Percentiles rank a stretch among this genome's conserved stretches.
Conservation (phyloP, 140 eudicot species). For the Anethum foeniculum region DNA sequence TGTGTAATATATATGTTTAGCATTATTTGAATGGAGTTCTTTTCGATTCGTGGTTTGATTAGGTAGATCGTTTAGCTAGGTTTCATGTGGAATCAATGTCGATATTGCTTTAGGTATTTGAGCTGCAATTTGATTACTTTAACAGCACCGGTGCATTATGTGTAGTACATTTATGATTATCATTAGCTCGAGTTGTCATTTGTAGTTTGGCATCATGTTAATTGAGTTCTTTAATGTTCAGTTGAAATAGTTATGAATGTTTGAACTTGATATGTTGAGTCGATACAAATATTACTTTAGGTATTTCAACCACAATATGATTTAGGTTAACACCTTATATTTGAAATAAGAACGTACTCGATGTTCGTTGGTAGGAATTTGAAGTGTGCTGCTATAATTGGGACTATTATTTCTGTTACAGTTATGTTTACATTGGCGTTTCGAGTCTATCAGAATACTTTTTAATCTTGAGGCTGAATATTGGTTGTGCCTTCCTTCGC, state of each 20-base stretch:
- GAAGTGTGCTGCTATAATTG: neutral
- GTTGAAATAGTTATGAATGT: neutral
- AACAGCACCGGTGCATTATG: neutral
- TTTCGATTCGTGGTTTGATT: neutral
- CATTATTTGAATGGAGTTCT: neutral
- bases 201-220: neutral
- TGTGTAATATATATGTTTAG: neutral
- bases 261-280: neutral
- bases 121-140: neutral
- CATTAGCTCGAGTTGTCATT: neutral
- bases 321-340: neutral
- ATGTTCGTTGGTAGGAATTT: neutral
- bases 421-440: neutral
- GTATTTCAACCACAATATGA: neutral
- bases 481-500: neutral
- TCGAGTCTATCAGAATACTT: neutral
- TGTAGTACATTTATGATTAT: neutral
- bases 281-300: neutral
- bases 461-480: neutral
- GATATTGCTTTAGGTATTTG: neutral
- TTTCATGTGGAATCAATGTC: neutral
- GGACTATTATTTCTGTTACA: neutral
- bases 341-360: neutral
- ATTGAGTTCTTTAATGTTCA: neutral
- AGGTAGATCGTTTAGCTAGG: neutral